A percentile compares a stretch with the other conserved stretches of the same genome.
These are phyloP conservation scores for Chlamydomonas sp. DNA, from an alignment of 139 green algal genomes.

Conservation along the genomic window DNA sequence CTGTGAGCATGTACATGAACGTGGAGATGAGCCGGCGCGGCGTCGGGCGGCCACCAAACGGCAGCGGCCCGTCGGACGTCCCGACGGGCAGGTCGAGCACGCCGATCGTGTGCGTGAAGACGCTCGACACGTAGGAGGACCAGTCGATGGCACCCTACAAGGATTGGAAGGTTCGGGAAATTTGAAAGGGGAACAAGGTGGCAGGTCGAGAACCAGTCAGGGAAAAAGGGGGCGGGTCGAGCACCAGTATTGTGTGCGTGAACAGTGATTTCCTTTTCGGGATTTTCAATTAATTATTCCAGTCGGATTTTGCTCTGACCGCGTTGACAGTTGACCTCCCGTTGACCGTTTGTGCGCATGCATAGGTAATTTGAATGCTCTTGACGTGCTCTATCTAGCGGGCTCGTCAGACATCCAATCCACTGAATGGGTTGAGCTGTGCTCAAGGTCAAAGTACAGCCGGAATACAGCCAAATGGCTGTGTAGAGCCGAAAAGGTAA, in stretches of 20 bases:
- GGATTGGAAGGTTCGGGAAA: neutral
- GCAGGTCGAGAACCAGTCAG: neutral
- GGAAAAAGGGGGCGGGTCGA: no score
- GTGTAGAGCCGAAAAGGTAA: no score
- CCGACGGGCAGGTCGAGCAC: conserved; percentile 63
- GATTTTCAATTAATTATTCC: neutral
- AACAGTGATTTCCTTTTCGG: neutral
- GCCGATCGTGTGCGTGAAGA: conserved; percentile 55
- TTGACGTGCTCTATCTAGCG: no score
- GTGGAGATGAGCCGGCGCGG: neutral
- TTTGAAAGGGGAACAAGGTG: neutral
- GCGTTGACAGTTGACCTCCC: neutral
- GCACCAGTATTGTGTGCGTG: neutral
- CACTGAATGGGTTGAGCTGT: neutral
- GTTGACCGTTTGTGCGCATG: no score
- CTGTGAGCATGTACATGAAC: no score
- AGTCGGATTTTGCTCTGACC: neutral
- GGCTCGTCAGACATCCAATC: neutral
- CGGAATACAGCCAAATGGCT: no score
- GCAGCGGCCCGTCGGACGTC: conserved; percentile 21
- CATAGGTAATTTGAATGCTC: no score
- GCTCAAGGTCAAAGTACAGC: no score
- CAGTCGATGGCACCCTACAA: conserved; percentile 50
- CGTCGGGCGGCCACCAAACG: conserved; percentile 25
- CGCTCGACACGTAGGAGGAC: conserved; percentile 26